Conservation (phyloP, 164 flowering plant species). For the Santalum album region DNA sequence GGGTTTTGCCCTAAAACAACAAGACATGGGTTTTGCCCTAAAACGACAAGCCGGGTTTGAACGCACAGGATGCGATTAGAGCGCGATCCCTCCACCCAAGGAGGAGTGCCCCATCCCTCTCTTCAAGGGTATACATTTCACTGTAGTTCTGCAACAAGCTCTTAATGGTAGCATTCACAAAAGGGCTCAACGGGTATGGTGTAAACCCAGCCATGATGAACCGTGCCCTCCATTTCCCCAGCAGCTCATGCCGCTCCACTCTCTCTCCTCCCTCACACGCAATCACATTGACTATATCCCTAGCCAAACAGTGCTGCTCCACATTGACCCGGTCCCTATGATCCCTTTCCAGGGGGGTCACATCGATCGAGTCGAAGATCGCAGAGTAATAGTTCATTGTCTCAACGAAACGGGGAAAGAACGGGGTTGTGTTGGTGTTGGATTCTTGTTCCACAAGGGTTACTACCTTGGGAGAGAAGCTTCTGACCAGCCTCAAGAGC, state of each 20-base stretch:
- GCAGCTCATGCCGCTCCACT: constrained; percentile 22
- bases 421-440: constrained; percentile 23
- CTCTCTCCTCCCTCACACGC: constrained; percentile 30
- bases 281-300: constrained; percentile 24
- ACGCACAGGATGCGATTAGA: no score
- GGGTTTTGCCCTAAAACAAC: no score
- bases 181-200: constrained; percentile 16
- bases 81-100: neutral
- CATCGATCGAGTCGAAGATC: constrained; percentile 25
- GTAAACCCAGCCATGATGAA: constrained; percentile 23
- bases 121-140: neutral
- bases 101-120: no score
- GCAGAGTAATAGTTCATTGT: constrained; percentile 21
- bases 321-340: constrained; percentile 17
- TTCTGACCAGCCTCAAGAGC: constrained; percentile 21
- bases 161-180: constrained; percentile 15
- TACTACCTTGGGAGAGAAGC: constrained; percentile 17
- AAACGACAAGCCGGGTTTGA: no score
- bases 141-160: neutral
- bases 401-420: constrained; percentile 20
- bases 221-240: constrained; percentile 26
- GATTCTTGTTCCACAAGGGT: constrained; percentile 25
- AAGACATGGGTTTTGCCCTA: no score
- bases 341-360: constrained; percentile 14
- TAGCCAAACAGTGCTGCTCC: constrained; percentile 24